Percentiles rank a stretch among this genome's conserved stretches.
Conservation (phyloP, 2,329 filamentous ascomycete genomes). For the Thelonectria discophora region DNA sequence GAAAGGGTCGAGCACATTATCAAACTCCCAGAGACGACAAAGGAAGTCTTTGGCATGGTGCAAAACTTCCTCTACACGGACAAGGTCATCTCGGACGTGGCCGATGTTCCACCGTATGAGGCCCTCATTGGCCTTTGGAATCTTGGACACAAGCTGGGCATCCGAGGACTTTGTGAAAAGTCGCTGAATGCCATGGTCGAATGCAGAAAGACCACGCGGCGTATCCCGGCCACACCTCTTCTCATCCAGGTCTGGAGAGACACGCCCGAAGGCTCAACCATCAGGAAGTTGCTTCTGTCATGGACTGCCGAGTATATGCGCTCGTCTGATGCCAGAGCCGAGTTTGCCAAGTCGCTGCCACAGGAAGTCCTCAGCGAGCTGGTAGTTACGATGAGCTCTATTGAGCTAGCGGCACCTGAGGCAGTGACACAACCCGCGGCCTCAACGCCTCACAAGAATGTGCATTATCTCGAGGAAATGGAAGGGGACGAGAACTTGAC, state of each 20-base stretch:
- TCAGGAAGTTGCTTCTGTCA: slow-evolving; percentile 65
- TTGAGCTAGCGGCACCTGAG: slow-evolving; percentile 51
- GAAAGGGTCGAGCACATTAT: slow-evolving; percentile 60
- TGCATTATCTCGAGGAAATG: slow-evolving; percentile 59
- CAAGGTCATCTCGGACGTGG: slow-evolving; percentile 53
- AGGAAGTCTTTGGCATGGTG: slow-evolving; percentile 62
- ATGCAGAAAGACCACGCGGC: slow-evolving; percentile 59
- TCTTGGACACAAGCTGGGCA: slow-evolving; percentile 59
- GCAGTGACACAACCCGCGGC: slow-evolving; percentile 28
- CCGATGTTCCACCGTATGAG: slow-evolving; percentile 61
- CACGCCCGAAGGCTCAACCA: slow-evolving; percentile 67
- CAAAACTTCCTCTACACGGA: slow-evolving; percentile 65
- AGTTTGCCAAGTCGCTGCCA: slow-evolving; percentile 68
- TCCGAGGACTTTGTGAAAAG: slow-evolving; percentile 65
- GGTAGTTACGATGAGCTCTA: slow-evolving; percentile 68
- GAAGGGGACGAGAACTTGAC: slow-evolving; percentile 50
- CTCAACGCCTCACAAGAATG: slow-evolving; percentile 52
- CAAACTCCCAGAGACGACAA: slow-evolving; percentile 57
- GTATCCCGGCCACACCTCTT: slow-evolving; percentile 66
- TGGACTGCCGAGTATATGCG: slow-evolving; percentile 73
- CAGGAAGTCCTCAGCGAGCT: slow-evolving; percentile 70
- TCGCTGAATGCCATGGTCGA: slow-evolving; percentile 67
- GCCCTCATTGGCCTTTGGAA: slow-evolving; percentile 66
- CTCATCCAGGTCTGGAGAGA: slow-evolving; percentile 70
- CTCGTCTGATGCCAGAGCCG: slow-evolving; percentile 62